Base-by-base conservation (phyloP, 257 asterid species). In the Solanum megistacrolobum region DNA sequence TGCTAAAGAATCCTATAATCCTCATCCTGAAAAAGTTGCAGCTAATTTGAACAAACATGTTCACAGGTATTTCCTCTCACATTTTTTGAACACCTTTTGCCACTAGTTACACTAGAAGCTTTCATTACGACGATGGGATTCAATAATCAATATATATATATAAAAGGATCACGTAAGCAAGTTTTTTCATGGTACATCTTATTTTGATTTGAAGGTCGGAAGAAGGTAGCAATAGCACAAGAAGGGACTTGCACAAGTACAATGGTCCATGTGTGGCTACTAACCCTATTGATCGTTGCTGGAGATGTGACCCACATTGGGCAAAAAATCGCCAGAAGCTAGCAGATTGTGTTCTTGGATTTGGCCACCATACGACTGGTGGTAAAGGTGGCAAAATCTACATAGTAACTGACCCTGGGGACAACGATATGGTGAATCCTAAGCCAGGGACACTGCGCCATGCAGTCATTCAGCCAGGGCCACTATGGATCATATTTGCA, bases 251-350 rank as follows among this genome's bases (percentile, higher is more conserved):
- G 60, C 85, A 21, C 41, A 90, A 66, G 78, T 20, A 90, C 60
- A 3, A 32, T 4, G 90, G 90, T 35, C 87, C 89, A 71, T 91
- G 92, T 58, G 34, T 5, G 29, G 89, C 92, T 4, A 89, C 91
- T 32, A 91, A 91, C 69, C 92, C 91, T 3, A 89, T 91, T 29
- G 92, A 91, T 9, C 81, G 68, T 86, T 91, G 92, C 27, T 91
- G 92, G 92, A 91, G 92, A 73, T 91, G 92, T 39, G 39, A 82
- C 12, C 65, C 29, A n/a, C 78, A 89, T 32, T 91, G 92, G 92
- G 88, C 85, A 6, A 38, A 35, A 38, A 83, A 88, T 32, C 88
- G 91, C 34, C 88, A 58, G 91, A 88, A 25, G 62, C 82, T 89
- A 20, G 89, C 92, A 4, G 88, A 82, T 86, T 91, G 92, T 48